A percentile compares a stretch with the other conserved stretches of the same genome.
These are phyloP conservation scores for Debaryomycetaceae sp. DNA, from an alignment of 1,139 yeast species.

Conservation along the genomic window DNA sequence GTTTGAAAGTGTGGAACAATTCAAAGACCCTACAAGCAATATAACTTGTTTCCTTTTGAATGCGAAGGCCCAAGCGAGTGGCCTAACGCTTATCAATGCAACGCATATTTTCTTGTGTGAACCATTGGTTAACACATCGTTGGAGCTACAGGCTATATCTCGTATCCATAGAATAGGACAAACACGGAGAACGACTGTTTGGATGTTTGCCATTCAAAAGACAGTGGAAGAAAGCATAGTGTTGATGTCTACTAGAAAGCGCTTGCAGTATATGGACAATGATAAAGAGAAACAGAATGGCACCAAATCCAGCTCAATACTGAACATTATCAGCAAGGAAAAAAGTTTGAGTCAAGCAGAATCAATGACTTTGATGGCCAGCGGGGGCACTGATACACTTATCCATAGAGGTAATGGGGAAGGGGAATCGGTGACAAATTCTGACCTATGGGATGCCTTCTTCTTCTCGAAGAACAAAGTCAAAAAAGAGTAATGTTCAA, in stretches of 20 bases:
- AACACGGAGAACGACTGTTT: slow-evolving; percentile 70
- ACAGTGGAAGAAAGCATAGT: slow-evolving; percentile 91
- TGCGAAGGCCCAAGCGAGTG: slow-evolving; percentile 86
- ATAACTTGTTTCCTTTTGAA: slow-evolving; percentile 83
- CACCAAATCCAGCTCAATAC: slow-evolving; percentile 3
- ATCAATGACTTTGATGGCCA: slow-evolving; percentile 33
- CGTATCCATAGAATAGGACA: slow-evolving; percentile 94
- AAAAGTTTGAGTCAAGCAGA: slow-evolving; percentile 29
- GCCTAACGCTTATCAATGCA: slow-evolving; percentile 86
- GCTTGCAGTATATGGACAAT: slow-evolving; percentile 35
- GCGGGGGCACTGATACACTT: slow-evolving; percentile 39
- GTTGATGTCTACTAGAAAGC: slow-evolving; percentile 49
- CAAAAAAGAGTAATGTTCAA: neutral
- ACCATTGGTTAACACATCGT: slow-evolving; percentile 83
- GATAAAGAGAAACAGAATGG: slow-evolving; percentile 1
- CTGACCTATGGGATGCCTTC: slow-evolving; percentile 60
- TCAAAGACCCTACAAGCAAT: slow-evolving; percentile 53
- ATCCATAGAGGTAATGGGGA: slow-evolving; percentile 40
- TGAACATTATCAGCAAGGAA: slow-evolving; percentile 10
- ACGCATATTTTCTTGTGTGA: slow-evolving; percentile 87
- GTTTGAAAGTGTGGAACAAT: slow-evolving; percentile 51
- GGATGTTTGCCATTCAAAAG: slow-evolving; percentile 83
- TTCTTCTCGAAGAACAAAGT: slow-evolving; percentile 30
- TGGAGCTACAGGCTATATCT: slow-evolving; percentile 88
- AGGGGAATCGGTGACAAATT: slow-evolving; percentile 55